Evolutionary conservation across 495 filamentous ascomycete species (phyloP).

Genomic region (Annulohypoxylon nitens): DNA sequence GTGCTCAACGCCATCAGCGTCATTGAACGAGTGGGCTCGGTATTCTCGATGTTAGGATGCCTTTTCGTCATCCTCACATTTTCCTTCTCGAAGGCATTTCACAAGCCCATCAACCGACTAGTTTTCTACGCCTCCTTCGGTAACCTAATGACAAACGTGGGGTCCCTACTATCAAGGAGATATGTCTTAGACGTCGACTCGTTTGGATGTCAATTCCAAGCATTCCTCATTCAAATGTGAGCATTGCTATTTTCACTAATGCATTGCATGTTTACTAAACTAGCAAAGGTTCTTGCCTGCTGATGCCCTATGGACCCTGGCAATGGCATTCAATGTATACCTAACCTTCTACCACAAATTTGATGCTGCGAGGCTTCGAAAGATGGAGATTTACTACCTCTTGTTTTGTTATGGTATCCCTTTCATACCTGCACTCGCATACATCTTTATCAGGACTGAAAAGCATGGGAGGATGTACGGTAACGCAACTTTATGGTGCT

Average conservation of each 20-base stretch:
- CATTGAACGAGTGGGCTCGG: constrained; percentile 76
- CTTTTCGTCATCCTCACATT: constrained; percentile 82
- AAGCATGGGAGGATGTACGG: constrained; percentile 74
- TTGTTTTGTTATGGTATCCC: constrained; percentile 81
- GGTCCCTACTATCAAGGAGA: constrained; percentile 77
- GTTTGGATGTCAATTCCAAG: constrained; percentile 80
- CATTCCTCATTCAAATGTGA: constrained; percentile 78
- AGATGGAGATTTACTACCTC: constrained; percentile 79
- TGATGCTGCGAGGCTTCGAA: constrained; percentile 73
- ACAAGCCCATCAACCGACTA: constrained; percentile 90
- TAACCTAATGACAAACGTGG: constrained; percentile 84
- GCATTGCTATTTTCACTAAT: constrained; percentile 35
- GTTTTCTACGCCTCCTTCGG: constrained; percentile 89
- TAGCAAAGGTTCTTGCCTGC: constrained; percentile 77
- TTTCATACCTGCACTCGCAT: constrained; percentile 75
- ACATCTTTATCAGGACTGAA: constrained; percentile 70
- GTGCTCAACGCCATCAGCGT: constrained; percentile 63
- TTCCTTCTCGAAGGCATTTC: constrained; percentile 68
- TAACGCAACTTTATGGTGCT: constrained; percentile 87
- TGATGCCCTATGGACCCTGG: constrained; percentile 83
- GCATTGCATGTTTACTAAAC: constrained; percentile 25
- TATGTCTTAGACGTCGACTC: constrained; percentile 63
- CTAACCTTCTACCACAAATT: constrained; percentile 86
- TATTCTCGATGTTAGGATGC: constrained; percentile 78
- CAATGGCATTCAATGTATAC: constrained; percentile 91